Base-by-base conservation (phyloP, 2,329 filamentous ascomycete genomes). In the Pseudogymnoascus sp. region DNA sequence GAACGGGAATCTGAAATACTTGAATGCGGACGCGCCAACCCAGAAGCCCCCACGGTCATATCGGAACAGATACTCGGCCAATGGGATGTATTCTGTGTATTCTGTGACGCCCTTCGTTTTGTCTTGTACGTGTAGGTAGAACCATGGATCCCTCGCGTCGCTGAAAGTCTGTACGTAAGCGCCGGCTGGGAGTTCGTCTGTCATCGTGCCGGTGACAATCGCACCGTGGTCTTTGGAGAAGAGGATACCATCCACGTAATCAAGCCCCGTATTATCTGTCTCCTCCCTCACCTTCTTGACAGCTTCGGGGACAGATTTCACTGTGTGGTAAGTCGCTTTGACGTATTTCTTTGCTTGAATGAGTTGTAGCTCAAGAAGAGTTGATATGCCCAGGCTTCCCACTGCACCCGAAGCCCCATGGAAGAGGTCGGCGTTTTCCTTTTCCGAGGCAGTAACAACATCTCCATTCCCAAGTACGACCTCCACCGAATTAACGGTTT, bases 41-140 rank as follows among this genome's bases (percentile, higher is more conserved):
- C 85, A 88, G 73, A 88, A 89, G 0, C 80, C 84, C 10, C 83
- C 85, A 1, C 86, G 77, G 69, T 88, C 85, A 68, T 88, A 85
- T 5, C 82, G 78, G 69, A 86, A 85, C 5, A 86, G 75, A 66
- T 85, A 85, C 56, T 82, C 80, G 5, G 74, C 71, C 0, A 81
- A 68, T 0, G 80, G 80, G 1, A 82, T 76, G 1, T 71, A 69
- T 66, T 81, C 79, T 7, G 67, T 70, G 5, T 63, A 56, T 44
- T 71, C 66, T 2, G 53, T 42, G 3, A 31, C 62, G 4, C 42
- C 65, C 8, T 62, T 65, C 5, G 67, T 66, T n/a, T 77, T 73
- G n/a, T 56, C 50, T 63, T 83, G 72, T 1, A 81, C 84, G 65
- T 88, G 84, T 2, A 88, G 75, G 65, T 87, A 88, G 69, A 84